Conservation (phyloP, 2,329 filamentous ascomycete genomes). For the Penicillium capsulatum region DNA sequence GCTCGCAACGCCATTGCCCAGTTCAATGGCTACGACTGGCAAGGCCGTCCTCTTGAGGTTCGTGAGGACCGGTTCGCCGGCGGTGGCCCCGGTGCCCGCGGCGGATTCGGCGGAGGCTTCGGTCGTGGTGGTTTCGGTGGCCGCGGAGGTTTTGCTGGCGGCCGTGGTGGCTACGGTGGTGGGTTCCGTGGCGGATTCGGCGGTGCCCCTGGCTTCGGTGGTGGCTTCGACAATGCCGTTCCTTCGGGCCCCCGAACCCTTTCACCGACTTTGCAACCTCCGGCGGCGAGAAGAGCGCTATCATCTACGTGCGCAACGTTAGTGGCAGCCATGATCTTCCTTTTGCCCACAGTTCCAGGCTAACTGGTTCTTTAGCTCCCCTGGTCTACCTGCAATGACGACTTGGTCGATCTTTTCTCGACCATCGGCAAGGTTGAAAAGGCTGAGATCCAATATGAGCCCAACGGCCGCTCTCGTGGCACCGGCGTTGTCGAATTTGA, state of each 20-base stretch:
- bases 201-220: slow-evolving; percentile 48
- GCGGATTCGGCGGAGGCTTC: slow-evolving; percentile 32
- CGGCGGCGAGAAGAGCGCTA: slow-evolving; percentile 75
- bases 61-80: slow-evolving; percentile 92
- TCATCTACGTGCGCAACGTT: slow-evolving; percentile 96
- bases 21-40: slow-evolving; percentile 99
- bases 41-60: slow-evolving; percentile 87
- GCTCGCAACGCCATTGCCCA: slow-evolving; percentile 93
- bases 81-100: slow-evolving; percentile 41
- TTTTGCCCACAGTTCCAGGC: slow-evolving; percentile 1
- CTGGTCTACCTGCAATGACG: slow-evolving; percentile 98
- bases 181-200: not conserved
- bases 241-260: slow-evolving; percentile 66
- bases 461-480: slow-evolving; percentile 89
- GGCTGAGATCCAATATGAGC: slow-evolving; percentile 98
- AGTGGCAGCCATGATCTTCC: slow-evolving; percentile 42
- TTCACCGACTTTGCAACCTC: slow-evolving; percentile 91
- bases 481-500: slow-evolving; percentile 97
- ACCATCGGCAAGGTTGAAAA: slow-evolving; percentile 98
- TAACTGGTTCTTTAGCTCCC: slow-evolving; percentile 64
- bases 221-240: slow-evolving; percentile 31
- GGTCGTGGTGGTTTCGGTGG: slow-evolving; percentile 51
- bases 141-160: slow-evolving; percentile 55
- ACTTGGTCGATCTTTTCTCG: slow-evolving; percentile 91
- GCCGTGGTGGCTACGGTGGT: slow-evolving; percentile 57